A percentile compares a stretch with the other conserved stretches of the same genome.
Conservation (phyloP, 2,329 filamentous ascomycete genomes). For the Sarocladium strictum region DNA sequence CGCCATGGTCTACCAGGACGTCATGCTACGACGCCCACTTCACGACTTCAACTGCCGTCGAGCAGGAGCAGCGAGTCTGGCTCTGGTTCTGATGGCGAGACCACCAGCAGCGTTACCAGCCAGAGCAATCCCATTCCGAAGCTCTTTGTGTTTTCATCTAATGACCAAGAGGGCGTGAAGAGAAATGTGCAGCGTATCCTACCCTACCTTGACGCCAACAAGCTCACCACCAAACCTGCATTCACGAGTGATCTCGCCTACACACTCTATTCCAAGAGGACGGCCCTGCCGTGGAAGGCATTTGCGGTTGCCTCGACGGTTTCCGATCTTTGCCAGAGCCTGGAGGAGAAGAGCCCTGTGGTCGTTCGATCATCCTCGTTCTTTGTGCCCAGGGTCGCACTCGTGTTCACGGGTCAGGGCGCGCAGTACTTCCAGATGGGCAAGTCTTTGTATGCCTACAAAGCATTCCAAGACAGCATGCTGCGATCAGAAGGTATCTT, state of each 20-base stretch:
- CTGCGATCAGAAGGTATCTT: too few species aligned
- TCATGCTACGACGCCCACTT: background rate
- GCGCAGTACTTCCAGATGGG: conserved; percentile 19
- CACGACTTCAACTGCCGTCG: too few species aligned
- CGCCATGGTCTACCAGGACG: conserved; percentile 8
- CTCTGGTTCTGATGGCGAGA: too few species aligned
- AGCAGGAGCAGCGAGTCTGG: too few species aligned
- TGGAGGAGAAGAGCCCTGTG: background rate
- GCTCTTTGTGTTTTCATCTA: too few species aligned
- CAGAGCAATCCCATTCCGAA: too few species aligned
- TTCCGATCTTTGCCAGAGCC: background rate
- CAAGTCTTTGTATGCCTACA: conserved; percentile 10
- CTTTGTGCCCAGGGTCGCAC: background rate
- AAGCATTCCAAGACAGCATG: background rate
- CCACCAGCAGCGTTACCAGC: too few species aligned
- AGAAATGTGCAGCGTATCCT: too few species aligned
- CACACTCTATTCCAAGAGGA: conserved; percentile 13
- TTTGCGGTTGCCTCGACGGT: conserved; percentile 9
- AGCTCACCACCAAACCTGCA: too few species aligned
- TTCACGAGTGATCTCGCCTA: conserved; percentile 15
- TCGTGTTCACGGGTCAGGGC: conserved; percentile 21
- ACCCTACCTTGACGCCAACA: too few species aligned
- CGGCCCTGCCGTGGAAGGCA: conserved; percentile 12
- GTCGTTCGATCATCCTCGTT: background rate
- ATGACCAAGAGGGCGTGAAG: too few species aligned